Base-by-base conservation (phyloP, 2,329 filamentous ascomycete genomes). In the Fusarium sororula region DNA sequence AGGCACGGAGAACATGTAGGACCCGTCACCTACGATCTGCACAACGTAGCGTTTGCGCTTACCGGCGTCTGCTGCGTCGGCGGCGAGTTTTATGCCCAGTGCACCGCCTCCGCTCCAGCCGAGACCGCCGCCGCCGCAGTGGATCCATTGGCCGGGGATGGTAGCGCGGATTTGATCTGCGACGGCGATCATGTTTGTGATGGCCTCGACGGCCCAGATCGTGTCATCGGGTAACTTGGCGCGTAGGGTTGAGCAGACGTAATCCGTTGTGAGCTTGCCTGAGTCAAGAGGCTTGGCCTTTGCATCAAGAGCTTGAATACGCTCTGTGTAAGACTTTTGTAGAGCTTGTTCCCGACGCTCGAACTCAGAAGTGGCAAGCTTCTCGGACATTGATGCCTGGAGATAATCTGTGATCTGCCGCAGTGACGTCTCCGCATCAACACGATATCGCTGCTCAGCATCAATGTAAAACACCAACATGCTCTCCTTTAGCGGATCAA, bases 101-200 rank as follows among this genome's bases (percentile, higher is more conserved):
- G 70, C 58, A 1, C 68, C 70, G 18, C 70, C 70, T 1, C 70
- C 70, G 3, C 58, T 65, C 66, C 66, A 69, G 7, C 66, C 66
- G 5, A 69, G 58, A 11, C 66, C 66, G 7, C 66, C 66, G 3
- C 66, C 66, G 10, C 66, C 66, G 3, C 65, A 69, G 38, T 69
- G 58, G 20, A 69, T 55, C 66, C 66, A 69, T 11, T 69, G 65
- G 3, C 66, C 66, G 14, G 65, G 65, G 0, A 57, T 41, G 1
- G 66, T 69, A 10, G 65, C 57, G 10, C 66, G 44, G 12, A 69
- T 17, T 18, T 69, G 66, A 24, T 69, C 66, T 1, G 65, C 10
- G 9, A 64, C 65, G 0, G 26, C 7, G 0, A 69, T 63, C 9
- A 61, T 38, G 24, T 69, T 69, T n/a, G 66, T 69, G 5, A 69